These are phyloP conservation scores for Epicoccum nigrum DNA, from an alignment of 2,329 filamentous ascomycete genomes.

Conservation along the genomic window DNA sequence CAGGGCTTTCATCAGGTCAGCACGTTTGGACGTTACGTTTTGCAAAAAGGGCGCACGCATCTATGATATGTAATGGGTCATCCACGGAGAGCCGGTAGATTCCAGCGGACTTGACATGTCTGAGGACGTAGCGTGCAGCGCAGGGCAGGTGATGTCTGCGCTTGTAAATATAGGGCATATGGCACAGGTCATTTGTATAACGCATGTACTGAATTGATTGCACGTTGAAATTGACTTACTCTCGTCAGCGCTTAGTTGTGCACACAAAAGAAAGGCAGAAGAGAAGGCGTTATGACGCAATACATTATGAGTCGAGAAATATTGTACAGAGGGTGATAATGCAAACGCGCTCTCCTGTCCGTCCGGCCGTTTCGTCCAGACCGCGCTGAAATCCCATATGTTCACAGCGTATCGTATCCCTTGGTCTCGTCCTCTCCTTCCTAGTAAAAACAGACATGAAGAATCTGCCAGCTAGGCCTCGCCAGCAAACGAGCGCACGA, in stretches of 20 bases:
- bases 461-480: constrained; percentile 14
- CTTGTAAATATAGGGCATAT: constrained; percentile 44
- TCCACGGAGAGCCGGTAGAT: constrained; percentile 10
- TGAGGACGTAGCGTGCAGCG: not conserved
- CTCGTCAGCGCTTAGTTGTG: not conserved
- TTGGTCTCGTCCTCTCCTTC: constrained; percentile 1
- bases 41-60: constrained; percentile 34
- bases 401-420: constrained; percentile 23
- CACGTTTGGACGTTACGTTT: constrained; percentile 29
- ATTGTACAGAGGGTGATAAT: constrained; percentile 34
- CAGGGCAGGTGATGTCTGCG: constrained; percentile 21
- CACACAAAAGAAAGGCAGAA: not conserved
- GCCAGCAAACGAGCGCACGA: not conserved
- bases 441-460: constrained; percentile 34
- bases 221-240: not conserved
- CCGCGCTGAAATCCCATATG: constrained; percentile 15
- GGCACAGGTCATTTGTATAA: constrained; percentile 22
- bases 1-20: constrained; percentile 9
- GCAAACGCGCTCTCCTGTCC: constrained; percentile 2
- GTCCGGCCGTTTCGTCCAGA: constrained; percentile 17
- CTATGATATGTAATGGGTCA: constrained; percentile 28
- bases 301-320: constrained; percentile 39
- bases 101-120: constrained; percentile 15
- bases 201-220: constrained; percentile 4
- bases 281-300: constrained; percentile 20